Base-by-base conservation (phyloP, 2,329 filamentous ascomycete genomes). In the Ambrosiella beaveri region DNA sequence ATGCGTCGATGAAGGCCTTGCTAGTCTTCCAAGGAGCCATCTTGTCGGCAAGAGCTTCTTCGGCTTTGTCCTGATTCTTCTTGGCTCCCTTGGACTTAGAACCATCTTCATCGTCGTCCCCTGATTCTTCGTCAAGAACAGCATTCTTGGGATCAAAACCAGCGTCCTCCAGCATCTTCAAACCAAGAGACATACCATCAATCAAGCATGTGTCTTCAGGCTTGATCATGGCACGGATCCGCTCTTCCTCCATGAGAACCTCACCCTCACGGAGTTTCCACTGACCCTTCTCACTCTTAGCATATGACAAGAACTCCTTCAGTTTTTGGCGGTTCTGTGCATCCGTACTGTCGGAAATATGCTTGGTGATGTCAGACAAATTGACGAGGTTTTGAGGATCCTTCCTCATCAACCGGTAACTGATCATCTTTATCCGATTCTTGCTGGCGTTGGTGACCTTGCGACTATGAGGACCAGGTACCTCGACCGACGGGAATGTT, bases 381-480 rank as follows among this genome's bases (percentile, higher is more conserved):
- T 83, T 83, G 27, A 89, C 78, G 50, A 81, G 77, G 61, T 82
- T 74, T 35, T 84, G 79, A 15, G 80, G 75, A 64, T 84, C 88
- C 65, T 87, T 86, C 62, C 84, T 80, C 65, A 95, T 87, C 68
- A 95, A 82, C 55, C 93, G 86, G 68, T 88, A 96, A 0, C 89
- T 86, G 44, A 98, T 82, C 84, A 96, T 96, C 73, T 93, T 95
- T 70, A 98, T 83, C 40, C 93, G 82, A 69, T 93, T 95, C 74
- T 98, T 98, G 40, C 88, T 85, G n/a, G 91, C 89, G 59, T 94
- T 95, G 0, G 93, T 98, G 37, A 97, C 91, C 69, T 93, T 95
- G 61, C 93, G 80, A 41, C 89, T 94, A 68, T 97, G 90, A 2
- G 90, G 91, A 0, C 90, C 90, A 2, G 93, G 93, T 4, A 98